These are phyloP conservation scores for Grosmannia serpens DNA, from an alignment of 2,329 filamentous ascomycete species.

Conservation along the genomic window DNA sequence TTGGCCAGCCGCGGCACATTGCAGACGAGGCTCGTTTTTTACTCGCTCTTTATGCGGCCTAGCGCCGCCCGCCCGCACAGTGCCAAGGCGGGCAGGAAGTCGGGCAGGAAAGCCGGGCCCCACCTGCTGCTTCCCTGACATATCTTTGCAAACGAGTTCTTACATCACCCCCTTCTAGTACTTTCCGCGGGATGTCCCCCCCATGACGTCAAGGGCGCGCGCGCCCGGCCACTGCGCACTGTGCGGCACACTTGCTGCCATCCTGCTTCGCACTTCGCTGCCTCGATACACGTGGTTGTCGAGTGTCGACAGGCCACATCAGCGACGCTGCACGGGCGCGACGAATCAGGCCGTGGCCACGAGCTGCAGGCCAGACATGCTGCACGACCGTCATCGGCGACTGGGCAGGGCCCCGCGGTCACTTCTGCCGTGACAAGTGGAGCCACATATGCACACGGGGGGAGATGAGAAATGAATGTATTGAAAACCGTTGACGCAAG, in stretches of 20 bases:
- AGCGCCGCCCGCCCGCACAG: not conserved
- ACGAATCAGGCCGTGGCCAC: too few relatives aligned
- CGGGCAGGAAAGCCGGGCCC: not conserved
- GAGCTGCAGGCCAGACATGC: not conserved
- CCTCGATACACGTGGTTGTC: too few relatives aligned
- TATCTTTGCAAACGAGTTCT: too few relatives aligned
- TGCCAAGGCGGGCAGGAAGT: not conserved
- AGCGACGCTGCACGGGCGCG: not conserved
- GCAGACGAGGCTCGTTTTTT: not conserved
- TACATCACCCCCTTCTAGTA: not conserved
- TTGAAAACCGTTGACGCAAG: too few relatives aligned
- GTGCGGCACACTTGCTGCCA: too few relatives aligned
- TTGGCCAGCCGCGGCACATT: not conserved
- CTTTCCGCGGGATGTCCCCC: too few relatives aligned
- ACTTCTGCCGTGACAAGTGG: not conserved
- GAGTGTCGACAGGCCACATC: too few relatives aligned
- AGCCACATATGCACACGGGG: not conserved
- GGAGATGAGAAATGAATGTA: not conserved
- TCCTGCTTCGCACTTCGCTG: too few relatives aligned
- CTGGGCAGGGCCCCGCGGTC: not conserved
- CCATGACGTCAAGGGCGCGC: too few relatives aligned
- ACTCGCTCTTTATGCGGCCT: not conserved
- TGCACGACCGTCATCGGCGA: not conserved
- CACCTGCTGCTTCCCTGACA: too few relatives aligned
- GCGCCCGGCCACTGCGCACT: too few relatives aligned